A percentile compares a stretch with the other conserved stretches of the same genome.
Conservation (phyloP, 2,329 filamentous ascomycete genomes). For the Tolypocladium tropicale region DNA sequence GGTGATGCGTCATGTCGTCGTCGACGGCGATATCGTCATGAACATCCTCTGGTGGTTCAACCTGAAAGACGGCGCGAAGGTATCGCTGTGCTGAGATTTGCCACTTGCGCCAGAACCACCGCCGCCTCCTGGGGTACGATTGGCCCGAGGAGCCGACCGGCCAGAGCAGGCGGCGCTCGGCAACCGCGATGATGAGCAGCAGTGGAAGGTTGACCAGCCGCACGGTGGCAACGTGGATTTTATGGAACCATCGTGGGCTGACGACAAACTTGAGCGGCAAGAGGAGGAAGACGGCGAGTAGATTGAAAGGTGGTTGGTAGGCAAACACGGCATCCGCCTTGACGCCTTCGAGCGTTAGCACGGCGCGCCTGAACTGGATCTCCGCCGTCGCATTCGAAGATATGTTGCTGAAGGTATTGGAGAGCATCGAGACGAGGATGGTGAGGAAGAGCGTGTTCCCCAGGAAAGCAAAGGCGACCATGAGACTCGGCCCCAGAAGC, state of each 20-base stretch:
- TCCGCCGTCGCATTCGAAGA: slow-evolving; percentile 70
- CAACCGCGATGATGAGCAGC: slow-evolving; percentile 57
- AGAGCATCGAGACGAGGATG: slow-evolving; percentile 77
- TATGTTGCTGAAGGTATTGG: slow-evolving; percentile 73
- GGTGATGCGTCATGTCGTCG: slow-evolving; percentile 46
- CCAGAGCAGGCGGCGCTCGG: slow-evolving; percentile 64
- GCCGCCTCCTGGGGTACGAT: slow-evolving; percentile 15
- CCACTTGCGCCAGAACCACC: slow-evolving; percentile 56
- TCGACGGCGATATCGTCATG: slow-evolving; percentile 47
- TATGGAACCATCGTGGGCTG: slow-evolving; percentile 80
- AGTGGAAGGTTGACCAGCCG: slow-evolving; percentile 66
- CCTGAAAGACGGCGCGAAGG: slow-evolving; percentile 62
- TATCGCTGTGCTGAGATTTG: slow-evolving; percentile 62
- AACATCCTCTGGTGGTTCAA: slow-evolving; percentile 53
- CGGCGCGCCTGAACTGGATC: slow-evolving; percentile 71
- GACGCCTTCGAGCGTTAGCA: slow-evolving; percentile 75
- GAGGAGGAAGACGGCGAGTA: slow-evolving; percentile 63
- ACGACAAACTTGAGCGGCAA: slow-evolving; percentile 70
- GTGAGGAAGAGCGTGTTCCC: slow-evolving; percentile 86
- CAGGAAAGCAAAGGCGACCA: slow-evolving; percentile 77
- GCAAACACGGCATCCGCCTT: slow-evolving; percentile 77
- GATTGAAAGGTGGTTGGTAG: slow-evolving; percentile 75
- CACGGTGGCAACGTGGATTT: slow-evolving; percentile 72
- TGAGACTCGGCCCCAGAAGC: slow-evolving; percentile 67
- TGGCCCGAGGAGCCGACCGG: slow-evolving; percentile 12